Conservation (phyloP, 805 yeast species). For the Kluyveromyces dobzhanskii region DNA sequence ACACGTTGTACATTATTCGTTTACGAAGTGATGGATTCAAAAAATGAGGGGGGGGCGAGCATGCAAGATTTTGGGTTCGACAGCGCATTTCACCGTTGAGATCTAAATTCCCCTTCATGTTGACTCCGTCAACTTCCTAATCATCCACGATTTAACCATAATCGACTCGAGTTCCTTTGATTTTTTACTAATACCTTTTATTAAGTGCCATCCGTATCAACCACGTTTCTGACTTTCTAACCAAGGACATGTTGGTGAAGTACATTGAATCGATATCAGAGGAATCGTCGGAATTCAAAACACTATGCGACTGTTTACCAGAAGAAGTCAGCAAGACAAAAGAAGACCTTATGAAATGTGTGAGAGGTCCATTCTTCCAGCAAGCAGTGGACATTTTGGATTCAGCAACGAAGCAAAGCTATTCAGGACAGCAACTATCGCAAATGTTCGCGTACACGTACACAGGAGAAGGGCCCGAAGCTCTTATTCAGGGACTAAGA, state of each 20-base stretch:
- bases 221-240: slow-evolving; percentile 7
- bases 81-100: not conserved
- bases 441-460: slow-evolving; percentile 7
- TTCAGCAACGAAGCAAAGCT: slow-evolving; percentile 5
- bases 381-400: slow-evolving; percentile 8
- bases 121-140: too few relatives aligned
- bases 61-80: not conserved
- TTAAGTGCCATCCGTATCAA: slow-evolving; percentile 3
- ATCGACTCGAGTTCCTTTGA: too few relatives aligned
- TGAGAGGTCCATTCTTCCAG: slow-evolving; percentile 8
- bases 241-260: slow-evolving; percentile 6
- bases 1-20: not conserved
- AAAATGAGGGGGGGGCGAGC: not conserved
- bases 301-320: slow-evolving; percentile 6
- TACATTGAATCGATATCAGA: slow-evolving; percentile 7
- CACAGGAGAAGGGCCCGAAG: slow-evolving; percentile 6
- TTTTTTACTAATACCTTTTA: not conserved
- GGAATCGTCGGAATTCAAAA: slow-evolving; percentile 3
- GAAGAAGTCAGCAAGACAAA: slow-evolving; percentile 3
- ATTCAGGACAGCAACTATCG: slow-evolving; percentile 6
- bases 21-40: not conserved
- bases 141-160: too few relatives aligned
- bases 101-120: too few relatives aligned
- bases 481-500: slow-evolving; percentile 8
- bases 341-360: slow-evolving; percentile 7